Percentiles rank a stretch among this genome's conserved stretches.
These are phyloP conservation scores for Mucor sp. DNA, from an alignment of 371 early-diverging fungal species.

Conservation along the genomic window DNA sequence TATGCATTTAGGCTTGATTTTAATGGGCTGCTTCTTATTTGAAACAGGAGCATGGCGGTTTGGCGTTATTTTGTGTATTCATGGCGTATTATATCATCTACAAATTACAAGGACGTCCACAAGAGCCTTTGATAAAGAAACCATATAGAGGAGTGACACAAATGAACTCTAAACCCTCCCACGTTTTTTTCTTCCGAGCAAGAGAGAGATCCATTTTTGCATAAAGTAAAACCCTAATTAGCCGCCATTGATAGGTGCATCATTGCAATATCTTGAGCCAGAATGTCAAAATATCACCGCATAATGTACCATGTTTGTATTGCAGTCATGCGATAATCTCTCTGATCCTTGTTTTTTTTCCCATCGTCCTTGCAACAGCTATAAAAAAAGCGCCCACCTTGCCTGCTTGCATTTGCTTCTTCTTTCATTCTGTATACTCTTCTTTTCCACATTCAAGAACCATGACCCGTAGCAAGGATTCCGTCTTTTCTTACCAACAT, in stretches of 20 bases:
- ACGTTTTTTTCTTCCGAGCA: background rate
- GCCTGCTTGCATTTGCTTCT: background rate
- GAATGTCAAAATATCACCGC: conserved; percentile 1
- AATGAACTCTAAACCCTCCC: background rate
- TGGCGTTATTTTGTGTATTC: background rate
- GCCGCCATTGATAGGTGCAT: background rate
- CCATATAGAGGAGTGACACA: background rate
- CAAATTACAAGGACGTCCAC: too few relatives aligned
- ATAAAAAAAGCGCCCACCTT: background rate
- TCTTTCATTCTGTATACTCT: background rate
- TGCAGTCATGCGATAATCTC: background rate
- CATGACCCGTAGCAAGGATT: conserved; percentile 30
- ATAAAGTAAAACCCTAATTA: background rate
- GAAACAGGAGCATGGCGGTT: background rate
- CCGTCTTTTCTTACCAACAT: background rate
- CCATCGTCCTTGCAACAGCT: background rate
- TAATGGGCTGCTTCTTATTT: background rate
- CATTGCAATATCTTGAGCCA: too few relatives aligned
- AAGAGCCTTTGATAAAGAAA: too few relatives aligned
- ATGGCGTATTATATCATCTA: background rate
- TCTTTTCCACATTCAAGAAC: background rate
- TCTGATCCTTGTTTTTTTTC: background rate
- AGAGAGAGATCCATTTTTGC: background rate
- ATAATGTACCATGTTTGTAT: background rate
- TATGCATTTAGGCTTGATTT: background rate